A percentile compares a stretch with the other conserved stretches of the same genome.
Conservation (phyloP, 2,329 filamentous ascomycete genomes). For the Cyanodermella asteris region DNA sequence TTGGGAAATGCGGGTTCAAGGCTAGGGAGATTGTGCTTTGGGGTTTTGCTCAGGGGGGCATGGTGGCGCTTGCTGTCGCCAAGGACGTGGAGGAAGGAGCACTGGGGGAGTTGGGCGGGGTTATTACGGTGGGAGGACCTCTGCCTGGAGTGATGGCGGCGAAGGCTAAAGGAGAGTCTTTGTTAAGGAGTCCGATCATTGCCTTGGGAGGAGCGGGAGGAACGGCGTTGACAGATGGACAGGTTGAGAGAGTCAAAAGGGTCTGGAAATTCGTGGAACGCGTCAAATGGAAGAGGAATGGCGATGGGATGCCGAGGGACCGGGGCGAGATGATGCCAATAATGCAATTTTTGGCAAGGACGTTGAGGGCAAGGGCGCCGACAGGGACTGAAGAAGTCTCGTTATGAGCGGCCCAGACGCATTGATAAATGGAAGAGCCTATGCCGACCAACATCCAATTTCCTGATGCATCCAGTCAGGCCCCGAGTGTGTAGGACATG, state of each 20-base stretch:
- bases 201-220: slow-evolving; percentile 17
- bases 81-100: slow-evolving; percentile 20
- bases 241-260: slow-evolving; percentile 39
- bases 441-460: no score
- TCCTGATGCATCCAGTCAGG: no score
- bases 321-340: slow-evolving; percentile 74
- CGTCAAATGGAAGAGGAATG: slow-evolving; percentile 45
- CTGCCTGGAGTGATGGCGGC: slow-evolving; percentile 15
- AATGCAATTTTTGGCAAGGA: slow-evolving; percentile 48
- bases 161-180: slow-evolving; percentile 14
- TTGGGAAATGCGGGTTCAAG: slow-evolving; percentile 37
- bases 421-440: no score
- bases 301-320: slow-evolving; percentile 63
- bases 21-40: slow-evolving; percentile 38
- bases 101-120: slow-evolving; percentile 14
- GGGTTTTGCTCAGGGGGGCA: slow-evolving; percentile 46
- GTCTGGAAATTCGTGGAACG: slow-evolving; percentile 46
- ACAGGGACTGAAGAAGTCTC: no score
- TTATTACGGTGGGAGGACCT: slow-evolving; percentile 21
- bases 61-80: slow-evolving; percentile 35
- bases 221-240: slow-evolving; percentile 37
- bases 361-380: no score
- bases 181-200: slow-evolving; percentile 20
- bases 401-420: no score
- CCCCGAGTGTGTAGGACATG: no score